Evolutionary conservation across 1,284 basidiomycete genomes (phyloP).

Genomic region (Athelia sp.): DNA sequence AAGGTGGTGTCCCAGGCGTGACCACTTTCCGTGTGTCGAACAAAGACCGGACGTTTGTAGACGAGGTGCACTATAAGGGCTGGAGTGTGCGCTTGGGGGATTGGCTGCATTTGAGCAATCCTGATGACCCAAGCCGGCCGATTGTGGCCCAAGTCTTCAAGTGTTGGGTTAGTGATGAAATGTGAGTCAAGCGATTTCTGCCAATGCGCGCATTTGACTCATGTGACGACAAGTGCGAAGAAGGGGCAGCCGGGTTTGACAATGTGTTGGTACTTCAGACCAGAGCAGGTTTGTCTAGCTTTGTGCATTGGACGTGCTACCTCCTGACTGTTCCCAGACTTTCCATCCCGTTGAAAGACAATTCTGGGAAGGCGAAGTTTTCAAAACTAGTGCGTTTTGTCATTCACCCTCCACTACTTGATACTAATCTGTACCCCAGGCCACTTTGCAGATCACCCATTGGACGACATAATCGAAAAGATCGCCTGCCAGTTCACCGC

Average conservation of each 20-base stretch:
- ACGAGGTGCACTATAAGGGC: slow-evolving; percentile 83
- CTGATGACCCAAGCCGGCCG: slow-evolving; percentile 84
- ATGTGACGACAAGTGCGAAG: slow-evolving; percentile 34
- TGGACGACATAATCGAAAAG: slow-evolving; percentile 89
- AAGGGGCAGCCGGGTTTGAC: slow-evolving; percentile 65
- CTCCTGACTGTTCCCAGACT: slow-evolving; percentile 47
- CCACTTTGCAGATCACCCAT: slow-evolving; percentile 81
- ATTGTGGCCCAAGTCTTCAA: slow-evolving; percentile 91
- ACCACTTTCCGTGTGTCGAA: slow-evolving; percentile 71
- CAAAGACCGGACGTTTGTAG: slow-evolving; percentile 74
- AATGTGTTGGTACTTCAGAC: slow-evolving; percentile 88
- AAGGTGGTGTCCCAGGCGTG: slow-evolving; percentile 53
- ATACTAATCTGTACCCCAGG: slow-evolving; percentile 32
- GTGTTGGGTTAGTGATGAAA: slow-evolving; percentile 70
- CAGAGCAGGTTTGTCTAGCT: slow-evolving; percentile 70
- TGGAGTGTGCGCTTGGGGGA: slow-evolving; percentile 75
- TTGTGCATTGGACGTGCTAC: slow-evolving; percentile 5
- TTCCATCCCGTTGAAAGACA: slow-evolving; percentile 74
- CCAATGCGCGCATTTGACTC: neutral
- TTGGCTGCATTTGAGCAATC: slow-evolving; percentile 90
- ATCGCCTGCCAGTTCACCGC: slow-evolving; percentile 86
- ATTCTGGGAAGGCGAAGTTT: slow-evolving; percentile 91
- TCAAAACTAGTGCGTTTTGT: slow-evolving; percentile 78
- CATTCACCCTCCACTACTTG: neutral
- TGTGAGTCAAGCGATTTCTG: slow-evolving; percentile 30